Evolutionary conservation across 2,329 filamentous ascomycete genomes (phyloP), one percentile per base, ranked within the genome.

Genomic region (Aureobasidium sp.): DNA sequence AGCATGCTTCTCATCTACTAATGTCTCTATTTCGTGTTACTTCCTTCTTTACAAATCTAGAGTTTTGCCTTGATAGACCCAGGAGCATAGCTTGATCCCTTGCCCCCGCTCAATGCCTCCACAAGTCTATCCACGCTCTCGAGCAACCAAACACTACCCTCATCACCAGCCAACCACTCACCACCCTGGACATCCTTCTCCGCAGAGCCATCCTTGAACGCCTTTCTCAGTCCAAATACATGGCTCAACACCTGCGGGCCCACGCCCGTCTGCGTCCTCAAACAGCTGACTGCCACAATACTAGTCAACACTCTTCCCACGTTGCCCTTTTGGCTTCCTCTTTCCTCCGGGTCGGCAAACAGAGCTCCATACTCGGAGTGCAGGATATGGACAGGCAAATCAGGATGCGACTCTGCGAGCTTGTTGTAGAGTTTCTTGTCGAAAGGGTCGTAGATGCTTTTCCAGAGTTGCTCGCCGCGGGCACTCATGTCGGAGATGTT

Each of bases 211-310:
- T 91, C 86, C 65, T 88, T 84, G 57, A 88, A 79, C 0, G 85
- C 88, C 77, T 94, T 94, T 63, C 88, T 76, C 74, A 95, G 71
- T 0, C 90, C 90, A 75, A 91, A 93, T 0, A 94, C 80, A 74
- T 95, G 90, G 66, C 86, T 90, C 19, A 88, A 75, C 14, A 95
- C 89, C 78, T 94, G 90, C 1, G 90, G 90, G 0, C 85, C 90
- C 0, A 94, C 90, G 0, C 90, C 90, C 11, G 87, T 89, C 78
- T 94, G 90, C 48, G 90, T 82, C 3, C 90, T 77, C 71, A 95
- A 72, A 68, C 89, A 91, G 5, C 89, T 80, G 33, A 95, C 81
- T 0, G 88, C 90, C 5, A 91, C 80, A 14, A 94, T 73, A 60
- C 84, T 88, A 0, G 90, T 94, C 64, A 91, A 75, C 0, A 89